A percentile compares a stretch with the other conserved stretches of the same genome.
Evolutionary conservation across 345 rosid genomes (phyloP).

Genomic region (Murraya paniculata): DNA sequence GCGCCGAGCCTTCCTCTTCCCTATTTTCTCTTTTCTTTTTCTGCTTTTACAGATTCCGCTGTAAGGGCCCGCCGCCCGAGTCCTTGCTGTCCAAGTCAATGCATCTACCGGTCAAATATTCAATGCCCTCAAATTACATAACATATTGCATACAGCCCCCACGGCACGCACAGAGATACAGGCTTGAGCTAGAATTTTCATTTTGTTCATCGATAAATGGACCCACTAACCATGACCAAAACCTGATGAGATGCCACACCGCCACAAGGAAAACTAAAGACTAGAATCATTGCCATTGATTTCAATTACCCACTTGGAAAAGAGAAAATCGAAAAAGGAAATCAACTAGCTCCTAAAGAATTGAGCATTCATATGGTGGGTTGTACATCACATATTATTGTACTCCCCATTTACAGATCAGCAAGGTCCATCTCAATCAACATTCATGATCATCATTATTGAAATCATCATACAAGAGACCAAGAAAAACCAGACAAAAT

Average conservation of each 20-base stretch:
- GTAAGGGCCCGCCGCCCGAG: background rate
- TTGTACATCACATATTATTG: background rate
- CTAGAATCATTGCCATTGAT: constrained; percentile 20
- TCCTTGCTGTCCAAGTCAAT: background rate
- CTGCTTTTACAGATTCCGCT: constrained; percentile 17
- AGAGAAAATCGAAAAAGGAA: background rate
- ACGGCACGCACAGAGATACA: background rate
- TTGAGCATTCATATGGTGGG: background rate
- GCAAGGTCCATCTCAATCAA: constrained; percentile 10
- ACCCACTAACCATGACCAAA: constrained; percentile 14
- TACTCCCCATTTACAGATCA: background rate
- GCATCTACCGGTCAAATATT: background rate
- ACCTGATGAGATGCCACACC: constrained; percentile 16
- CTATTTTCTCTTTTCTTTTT: background rate
- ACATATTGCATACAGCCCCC: background rate
- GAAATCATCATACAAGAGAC: background rate
- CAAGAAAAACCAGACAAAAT: constrained; percentile 8
- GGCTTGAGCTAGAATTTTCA: background rate
- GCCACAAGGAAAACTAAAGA: background rate
- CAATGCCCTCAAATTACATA: background rate
- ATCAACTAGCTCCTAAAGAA: background rate
- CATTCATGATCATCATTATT: constrained; percentile 9
- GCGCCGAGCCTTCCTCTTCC: constrained; percentile 22
- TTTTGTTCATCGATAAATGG: background rate
- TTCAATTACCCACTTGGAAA: constrained; percentile 7